Percentiles rank a stretch among this genome's conserved stretches.
These are phyloP conservation scores for Hordeum vulgare DNA, from an alignment of 176 grass and related monocot species.

Conservation along the genomic window MorexV3_pseudomolecules_assembly NC_058521.1:83270664-83271163, in stretches of 20 bases:
- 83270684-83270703: background rate
- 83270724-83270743: background rate
- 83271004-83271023: constrained; percentile 85
- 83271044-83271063: constrained; percentile 92
- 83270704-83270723: background rate
- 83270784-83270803: constrained; percentile 50
- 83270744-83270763: constrained; percentile 36
- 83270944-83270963: constrained; percentile 84
- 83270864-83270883: constrained; percentile 87
- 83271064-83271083: constrained; percentile 84
- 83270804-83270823: constrained; percentile 88
- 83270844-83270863: constrained; percentile 91
- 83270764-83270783: constrained; percentile 37
- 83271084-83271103: constrained; percentile 84
- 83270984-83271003: constrained; percentile 71
- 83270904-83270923: constrained; percentile 88
- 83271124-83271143: constrained; percentile 92
- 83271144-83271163: constrained; percentile 94
- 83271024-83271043: constrained; percentile 88
- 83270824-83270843: constrained; percentile 61
- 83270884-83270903: constrained; percentile 92
- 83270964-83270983: constrained; percentile 65
- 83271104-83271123: constrained; percentile 98
- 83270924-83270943: constrained; percentile 82
- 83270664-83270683: background rate